Conservation (phyloP, 352 stramenopile genomes). For the Phytophthora constricta region DNA sequence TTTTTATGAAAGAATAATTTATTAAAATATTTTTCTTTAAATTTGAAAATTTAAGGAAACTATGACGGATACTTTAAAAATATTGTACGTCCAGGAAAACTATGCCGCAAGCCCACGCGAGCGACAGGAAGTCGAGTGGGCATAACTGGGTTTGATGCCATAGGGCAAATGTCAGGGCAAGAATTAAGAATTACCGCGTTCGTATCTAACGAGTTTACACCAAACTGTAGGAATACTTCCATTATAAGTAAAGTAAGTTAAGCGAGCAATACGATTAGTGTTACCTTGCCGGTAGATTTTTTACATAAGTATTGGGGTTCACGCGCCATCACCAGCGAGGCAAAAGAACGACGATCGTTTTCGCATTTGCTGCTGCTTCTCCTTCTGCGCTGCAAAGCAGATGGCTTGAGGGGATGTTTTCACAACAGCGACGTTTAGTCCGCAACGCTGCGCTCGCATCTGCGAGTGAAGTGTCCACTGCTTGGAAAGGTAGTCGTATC, state of each 20-base stretch:
- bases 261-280: not conserved
- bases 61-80: no score
- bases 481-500: constrained; percentile 69
- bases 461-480: constrained; percentile 66
- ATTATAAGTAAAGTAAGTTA: not conserved
- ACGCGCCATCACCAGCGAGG: constrained; percentile 7
- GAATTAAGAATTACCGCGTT: no score
- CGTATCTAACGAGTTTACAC: constrained; percentile 4
- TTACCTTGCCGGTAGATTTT: not conserved
- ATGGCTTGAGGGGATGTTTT: constrained; percentile 40
- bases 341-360: constrained; percentile 8
- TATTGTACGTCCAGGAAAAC: no score
- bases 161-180: no score
- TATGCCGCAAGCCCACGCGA: no score
- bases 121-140: no score
- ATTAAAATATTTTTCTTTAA: no score
- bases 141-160: no score
- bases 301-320: constrained; percentile 5
- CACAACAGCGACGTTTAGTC: constrained; percentile 66
- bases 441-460: constrained; percentile 69
- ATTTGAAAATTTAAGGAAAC: no score
- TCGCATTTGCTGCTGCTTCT: constrained; percentile 17
- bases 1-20: no score
- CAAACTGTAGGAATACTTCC: constrained; percentile 11
- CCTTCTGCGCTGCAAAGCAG: constrained; percentile 50